Percentiles rank a stretch among this genome's conserved stretches.
Conservation (phyloP, 768 basidiomycete species). For the Clathrus columnatus region DNA sequence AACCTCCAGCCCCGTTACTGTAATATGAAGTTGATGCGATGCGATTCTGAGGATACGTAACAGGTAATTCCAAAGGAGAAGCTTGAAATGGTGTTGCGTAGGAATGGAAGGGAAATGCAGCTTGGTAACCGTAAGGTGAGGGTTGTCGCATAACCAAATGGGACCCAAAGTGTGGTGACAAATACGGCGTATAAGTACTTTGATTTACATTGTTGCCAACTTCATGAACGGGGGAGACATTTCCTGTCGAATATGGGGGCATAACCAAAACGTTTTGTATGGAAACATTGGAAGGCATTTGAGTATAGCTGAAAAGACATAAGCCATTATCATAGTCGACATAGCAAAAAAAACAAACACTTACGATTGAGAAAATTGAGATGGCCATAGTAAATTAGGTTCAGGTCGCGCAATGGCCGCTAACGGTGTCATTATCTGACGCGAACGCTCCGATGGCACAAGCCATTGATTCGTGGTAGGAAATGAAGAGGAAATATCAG, state of each 20-base stretch:
- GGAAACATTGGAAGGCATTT: background rate
- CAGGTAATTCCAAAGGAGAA: too few species aligned
- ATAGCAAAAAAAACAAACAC: background rate
- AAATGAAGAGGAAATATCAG: background rate
- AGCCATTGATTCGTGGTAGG: background rate
- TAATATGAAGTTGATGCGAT: background rate
- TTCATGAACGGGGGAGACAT: background rate
- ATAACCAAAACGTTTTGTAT: background rate
- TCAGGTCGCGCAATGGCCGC: too few species aligned
- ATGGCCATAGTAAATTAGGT: background rate
- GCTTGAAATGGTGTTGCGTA: too few species aligned
- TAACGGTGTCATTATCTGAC: background rate
- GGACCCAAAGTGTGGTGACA: background rate
- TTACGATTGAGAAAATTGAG: background rate
- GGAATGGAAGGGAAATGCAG: too few species aligned
- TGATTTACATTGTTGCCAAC: too few species aligned
- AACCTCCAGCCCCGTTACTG: background rate
- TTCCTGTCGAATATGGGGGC: background rate
- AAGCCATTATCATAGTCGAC: background rate
- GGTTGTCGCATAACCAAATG: too few species aligned
- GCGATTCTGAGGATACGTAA: background rate
- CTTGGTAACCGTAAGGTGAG: too few species aligned
- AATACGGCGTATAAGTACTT: background rate
- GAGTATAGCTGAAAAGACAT: background rate
- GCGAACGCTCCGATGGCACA: background rate